Percentiles rank a stretch among this genome's conserved stretches.
Evolutionary conservation across 768 basidiomycete species (phyloP).

Genomic region (Hortiboletus campestris): DNA sequence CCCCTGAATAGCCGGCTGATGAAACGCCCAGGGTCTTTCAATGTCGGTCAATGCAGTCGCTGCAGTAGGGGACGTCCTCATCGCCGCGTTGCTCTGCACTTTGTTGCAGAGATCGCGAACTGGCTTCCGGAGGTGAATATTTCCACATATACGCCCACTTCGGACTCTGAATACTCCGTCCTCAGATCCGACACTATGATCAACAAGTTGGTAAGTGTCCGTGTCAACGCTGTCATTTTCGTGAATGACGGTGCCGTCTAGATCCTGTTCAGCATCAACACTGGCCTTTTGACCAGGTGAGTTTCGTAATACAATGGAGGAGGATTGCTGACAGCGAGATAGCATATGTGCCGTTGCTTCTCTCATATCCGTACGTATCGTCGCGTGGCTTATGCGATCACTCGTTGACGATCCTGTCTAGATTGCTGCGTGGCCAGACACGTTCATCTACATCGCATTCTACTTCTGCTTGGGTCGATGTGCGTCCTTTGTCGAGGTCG

Average conservation of each 20-base stretch:
- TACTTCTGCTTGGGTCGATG: conserved; percentile 63
- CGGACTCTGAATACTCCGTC: background rate
- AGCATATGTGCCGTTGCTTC: conserved; percentile 58
- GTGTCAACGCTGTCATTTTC: background rate
- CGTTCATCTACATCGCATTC: conserved; percentile 63
- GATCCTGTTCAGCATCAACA: conserved; percentile 57
- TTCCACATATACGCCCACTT: background rate
- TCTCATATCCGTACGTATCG: conserved; percentile 45
- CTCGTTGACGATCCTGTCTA: conserved; percentile 19
- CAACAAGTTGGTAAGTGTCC: conserved; percentile 38
- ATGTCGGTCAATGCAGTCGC: conserved; percentile 58
- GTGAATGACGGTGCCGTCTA: background rate
- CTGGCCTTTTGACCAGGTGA: conserved; percentile 30
- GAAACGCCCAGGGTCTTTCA: conserved; percentile 35
- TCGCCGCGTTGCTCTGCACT: conserved; percentile 45
- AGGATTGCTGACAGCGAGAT: background rate
- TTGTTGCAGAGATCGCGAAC: conserved; percentile 51
- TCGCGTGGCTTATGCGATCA: background rate
- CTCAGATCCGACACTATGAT: conserved; percentile 52
- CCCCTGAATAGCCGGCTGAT: background rate
- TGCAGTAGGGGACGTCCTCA: conserved; percentile 50
- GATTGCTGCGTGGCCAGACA: conserved; percentile 50
- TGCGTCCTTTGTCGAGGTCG: conserved; percentile 30
- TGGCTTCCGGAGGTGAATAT: conserved; percentile 45
- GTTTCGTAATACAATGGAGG: background rate